Evolutionary conservation across 768 basidiomycete genomes (phyloP).

Genomic region (Termitomyces sp.): DNA sequence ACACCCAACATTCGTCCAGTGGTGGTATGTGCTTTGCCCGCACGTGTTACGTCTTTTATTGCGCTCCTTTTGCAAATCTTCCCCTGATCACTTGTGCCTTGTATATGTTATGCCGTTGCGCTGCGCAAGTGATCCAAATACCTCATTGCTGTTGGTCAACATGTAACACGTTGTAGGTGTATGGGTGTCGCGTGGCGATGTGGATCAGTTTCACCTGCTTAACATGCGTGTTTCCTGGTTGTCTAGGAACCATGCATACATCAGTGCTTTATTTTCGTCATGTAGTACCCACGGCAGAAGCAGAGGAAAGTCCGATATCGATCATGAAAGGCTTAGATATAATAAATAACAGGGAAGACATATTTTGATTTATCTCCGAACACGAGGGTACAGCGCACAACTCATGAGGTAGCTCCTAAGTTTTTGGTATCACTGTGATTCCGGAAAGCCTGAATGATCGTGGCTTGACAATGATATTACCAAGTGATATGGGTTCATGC

Average conservation of each 20-base stretch:
- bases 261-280: not conserved
- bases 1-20: too few species aligned
- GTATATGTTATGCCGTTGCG: not conserved
- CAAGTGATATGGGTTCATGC: not conserved
- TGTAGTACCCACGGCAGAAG: not conserved
- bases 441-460: not conserved
- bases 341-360: not conserved
- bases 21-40: not conserved
- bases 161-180: not conserved
- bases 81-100: not conserved
- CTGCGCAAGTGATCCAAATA: too few species aligned
- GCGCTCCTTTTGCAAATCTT: not conserved
- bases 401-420: not conserved
- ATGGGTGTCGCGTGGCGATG: not conserved
- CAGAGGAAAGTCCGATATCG: not conserved
- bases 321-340: not conserved
- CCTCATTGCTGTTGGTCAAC: not conserved
- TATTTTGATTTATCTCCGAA: not conserved
- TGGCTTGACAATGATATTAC: too few species aligned
- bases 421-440: not conserved
- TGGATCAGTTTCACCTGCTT: not conserved
- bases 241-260: not conserved
- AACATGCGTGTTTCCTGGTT: not conserved
- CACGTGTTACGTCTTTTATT: not conserved
- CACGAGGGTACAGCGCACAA: not conserved